A percentile compares a stretch with the other conserved stretches of the same genome.
phyloP scores from a whole-genome alignment of 768 basidiomycete genomes.

The Boletus vinaceobasis region DNA sequence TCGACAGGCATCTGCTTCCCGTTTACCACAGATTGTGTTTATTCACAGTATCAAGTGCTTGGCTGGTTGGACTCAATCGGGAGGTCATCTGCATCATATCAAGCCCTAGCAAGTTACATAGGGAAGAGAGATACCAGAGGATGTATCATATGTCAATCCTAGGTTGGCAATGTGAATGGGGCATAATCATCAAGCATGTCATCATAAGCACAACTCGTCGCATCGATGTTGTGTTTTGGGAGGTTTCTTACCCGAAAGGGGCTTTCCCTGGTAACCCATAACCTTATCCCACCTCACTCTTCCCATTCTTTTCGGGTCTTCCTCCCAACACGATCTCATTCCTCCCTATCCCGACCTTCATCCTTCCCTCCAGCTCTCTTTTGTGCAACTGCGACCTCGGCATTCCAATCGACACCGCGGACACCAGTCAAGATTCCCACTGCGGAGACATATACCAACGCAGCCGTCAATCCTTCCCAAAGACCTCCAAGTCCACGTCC shows the following conservation, averaged over 20 bases:
- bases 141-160: not conserved
- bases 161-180: not conserved
- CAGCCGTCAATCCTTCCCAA: conserved; percentile 78
- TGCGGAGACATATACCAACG: conserved; percentile 59
- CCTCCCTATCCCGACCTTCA: conserved; percentile 25
- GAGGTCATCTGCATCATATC: not conserved
- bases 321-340: not conserved
- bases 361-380: conserved; percentile 38
- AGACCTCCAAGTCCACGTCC: conserved; percentile 65
- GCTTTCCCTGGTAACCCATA: not conserved
- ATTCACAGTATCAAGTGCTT: not conserved
- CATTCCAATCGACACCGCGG: conserved; percentile 62
- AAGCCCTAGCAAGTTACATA: not conserved
- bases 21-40: not conserved
- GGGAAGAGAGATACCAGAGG: not conserved
- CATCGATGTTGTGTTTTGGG: not conserved
- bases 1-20: not conserved
- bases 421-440: conserved; percentile 54
- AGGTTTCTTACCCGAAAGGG: too few species aligned
- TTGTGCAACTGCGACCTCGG: conserved; percentile 38
- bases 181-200: not conserved
- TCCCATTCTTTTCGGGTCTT: not conserved
- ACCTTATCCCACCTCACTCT: not conserved
- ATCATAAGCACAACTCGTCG: not conserved
- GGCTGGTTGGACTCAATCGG: not conserved